Evolutionary conservation across 225 moss, liverwort and hornwort species (phyloP).

Genomic region (Lunularia cruciata): DNA sequence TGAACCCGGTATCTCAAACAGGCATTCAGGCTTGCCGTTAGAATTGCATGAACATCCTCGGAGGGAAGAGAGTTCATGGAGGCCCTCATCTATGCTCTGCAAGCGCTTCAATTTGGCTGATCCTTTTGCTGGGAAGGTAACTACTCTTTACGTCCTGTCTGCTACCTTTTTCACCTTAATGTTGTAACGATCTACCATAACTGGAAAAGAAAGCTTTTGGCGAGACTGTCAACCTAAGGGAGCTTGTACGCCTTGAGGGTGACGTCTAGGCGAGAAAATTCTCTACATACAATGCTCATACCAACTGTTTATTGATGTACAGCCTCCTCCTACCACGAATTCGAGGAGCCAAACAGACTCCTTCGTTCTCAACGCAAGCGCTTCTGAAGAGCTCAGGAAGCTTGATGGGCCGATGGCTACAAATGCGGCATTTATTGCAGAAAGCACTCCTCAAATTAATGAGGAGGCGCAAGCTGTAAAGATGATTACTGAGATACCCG

Average conservation of each 20-base stretch:
- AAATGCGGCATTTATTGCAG: constrained; percentile 2
- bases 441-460: constrained; percentile 17
- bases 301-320: constrained; percentile 12
- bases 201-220: not conserved
- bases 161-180: not conserved
- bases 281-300: not conserved
- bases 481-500: constrained; percentile 57
- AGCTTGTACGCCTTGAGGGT: not conserved
- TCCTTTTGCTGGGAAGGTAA: constrained; percentile 79
- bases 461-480: constrained; percentile 41
- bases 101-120: constrained; percentile 90
- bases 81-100: constrained; percentile 86
- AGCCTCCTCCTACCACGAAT: constrained; percentile 63
- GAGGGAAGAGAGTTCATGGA: constrained; percentile 76
- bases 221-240: not conserved
- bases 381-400: constrained; percentile 41
- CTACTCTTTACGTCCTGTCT: not conserved
- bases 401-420: not conserved
- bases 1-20: constrained; percentile 27
- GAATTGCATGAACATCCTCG: constrained; percentile 46
- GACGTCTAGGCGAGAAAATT: not conserved
- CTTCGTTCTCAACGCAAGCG: constrained; percentile 51
- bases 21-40: constrained; percentile 42
- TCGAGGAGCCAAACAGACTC: constrained; percentile 71
- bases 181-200: not conserved